Conservation (phyloP, 108 stramenopile species). For the Pseudonitzschia pungens region DNA sequence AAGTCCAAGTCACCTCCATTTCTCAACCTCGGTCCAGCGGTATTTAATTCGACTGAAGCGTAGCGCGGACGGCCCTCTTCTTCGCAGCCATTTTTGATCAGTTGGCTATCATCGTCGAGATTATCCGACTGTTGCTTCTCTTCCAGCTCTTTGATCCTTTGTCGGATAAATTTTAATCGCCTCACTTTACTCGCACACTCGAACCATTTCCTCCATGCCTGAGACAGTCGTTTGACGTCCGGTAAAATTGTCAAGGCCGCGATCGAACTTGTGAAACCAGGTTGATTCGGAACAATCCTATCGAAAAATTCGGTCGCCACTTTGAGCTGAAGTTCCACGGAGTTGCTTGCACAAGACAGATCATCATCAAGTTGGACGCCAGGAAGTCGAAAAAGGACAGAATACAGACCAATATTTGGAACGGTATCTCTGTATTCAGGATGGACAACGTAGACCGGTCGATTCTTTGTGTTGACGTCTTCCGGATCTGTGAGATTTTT, state of each 20-base stretch:
- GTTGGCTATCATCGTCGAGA: neutral
- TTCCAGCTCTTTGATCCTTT: constrained; percentile 4
- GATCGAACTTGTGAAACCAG: constrained; percentile 75
- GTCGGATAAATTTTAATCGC: constrained; percentile 70
- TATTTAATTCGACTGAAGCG: neutral
- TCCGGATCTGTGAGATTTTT: constrained; percentile 20
- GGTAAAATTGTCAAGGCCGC: constrained; percentile 85
- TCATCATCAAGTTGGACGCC: neutral
- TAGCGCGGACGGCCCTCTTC: neutral
- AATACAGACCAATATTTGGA: constrained; percentile 77
- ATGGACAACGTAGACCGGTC: constrained; percentile 73
- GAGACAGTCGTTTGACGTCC: constrained; percentile 51
- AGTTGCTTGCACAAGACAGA: constrained; percentile 30
- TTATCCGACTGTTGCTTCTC: neutral
- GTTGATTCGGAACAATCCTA: constrained; percentile 84
- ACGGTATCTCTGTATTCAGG: constrained; percentile 82
- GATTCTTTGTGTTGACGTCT: neutral
- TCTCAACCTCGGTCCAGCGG: neutral
- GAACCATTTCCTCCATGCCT: constrained; percentile 85
- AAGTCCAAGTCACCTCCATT: neutral
- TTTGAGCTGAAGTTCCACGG: constrained; percentile 47
- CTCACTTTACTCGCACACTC: constrained; percentile 59
- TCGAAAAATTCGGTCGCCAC: constrained; percentile 75
- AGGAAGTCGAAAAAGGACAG: constrained; percentile 45
- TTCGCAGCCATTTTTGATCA: neutral